Evolutionary conservation across 2,329 filamentous ascomycete species (phyloP), one percentile per base, ranked within the genome.

Genomic region (Hypoxylon sp.): DNA sequence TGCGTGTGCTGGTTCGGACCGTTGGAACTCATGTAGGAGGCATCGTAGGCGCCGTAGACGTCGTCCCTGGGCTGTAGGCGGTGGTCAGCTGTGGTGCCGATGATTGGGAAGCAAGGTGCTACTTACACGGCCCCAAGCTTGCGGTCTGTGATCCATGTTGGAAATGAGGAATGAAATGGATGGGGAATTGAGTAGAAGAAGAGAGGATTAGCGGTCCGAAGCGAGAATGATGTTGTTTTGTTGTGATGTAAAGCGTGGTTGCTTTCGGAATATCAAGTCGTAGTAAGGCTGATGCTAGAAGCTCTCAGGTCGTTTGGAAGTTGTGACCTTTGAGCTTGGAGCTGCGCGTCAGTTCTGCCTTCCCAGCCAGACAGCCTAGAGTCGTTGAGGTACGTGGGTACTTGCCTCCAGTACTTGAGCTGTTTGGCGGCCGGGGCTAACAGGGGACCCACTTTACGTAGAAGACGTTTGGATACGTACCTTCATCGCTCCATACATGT

Each of bases 21-120:
- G 75, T 82, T 85, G 56, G 82, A 84, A 75, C 93, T 89, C 79
- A 98, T 91, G 81, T 95, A 94, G 65, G 94, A 93, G 78, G 87
- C 85, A 83, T 98, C 93, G 83, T 99, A 99, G 77, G 92, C 86
- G 76, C 96, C 96, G 84, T 98, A 99, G 78, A 98, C 87, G 82
- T 99, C 96, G 83, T 99, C 93, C 87, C 96, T 92, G 79, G 96
- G 96, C 96, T 99, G 77, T 69, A 55, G 59, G 50, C 44, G 76
- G 84, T 80, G 84, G 81, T 75, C 69, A 72, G 67, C 50, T 72
- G 37, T 48, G 37, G 44, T 67, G 15, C 50, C 11, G 48, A 51
- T 24, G 39, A 21, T 47, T 29, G 55, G 53, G 65, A 61, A 32
- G 39, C 37, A 37, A 61, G 32, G 27, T 50, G 47, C 56, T 68